Percentiles rank a stretch among this genome's conserved stretches.
Conservation (phyloP, 768 basidiomycete genomes). For the Coprinopsis sp. region DNA sequence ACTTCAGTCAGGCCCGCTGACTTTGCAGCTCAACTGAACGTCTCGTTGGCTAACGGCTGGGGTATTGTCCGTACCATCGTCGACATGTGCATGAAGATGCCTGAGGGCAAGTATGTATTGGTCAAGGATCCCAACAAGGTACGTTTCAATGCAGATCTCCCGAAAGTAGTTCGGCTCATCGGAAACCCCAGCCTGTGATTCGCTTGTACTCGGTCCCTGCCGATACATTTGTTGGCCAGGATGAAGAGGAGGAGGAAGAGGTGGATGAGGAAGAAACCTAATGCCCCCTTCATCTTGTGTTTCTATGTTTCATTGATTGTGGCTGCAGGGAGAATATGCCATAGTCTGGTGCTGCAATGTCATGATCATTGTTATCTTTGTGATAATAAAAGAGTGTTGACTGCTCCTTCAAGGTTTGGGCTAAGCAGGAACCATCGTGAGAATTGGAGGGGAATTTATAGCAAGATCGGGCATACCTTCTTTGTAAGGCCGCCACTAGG, state of each 20-base stretch:
- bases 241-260: slow-evolving; percentile 54
- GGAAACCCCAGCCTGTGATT: slow-evolving; percentile 70
- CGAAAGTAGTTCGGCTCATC: slow-evolving; percentile 11
- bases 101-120: slow-evolving; percentile 96
- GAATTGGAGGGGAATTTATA: slow-evolving; percentile 7
- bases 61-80: slow-evolving; percentile 95
- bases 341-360: neutral
- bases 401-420: slow-evolving; percentile 74
- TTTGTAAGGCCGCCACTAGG: slow-evolving; percentile 71
- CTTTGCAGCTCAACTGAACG: slow-evolving; percentile 92
- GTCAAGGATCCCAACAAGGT: slow-evolving; percentile 99
- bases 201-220: slow-evolving; percentile 91
- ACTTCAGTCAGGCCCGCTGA: slow-evolving; percentile 92
- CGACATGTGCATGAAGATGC: slow-evolving; percentile 93
- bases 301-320: slow-evolving; percentile 2
- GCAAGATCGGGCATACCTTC: slow-evolving; percentile 51
- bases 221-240: slow-evolving; percentile 79
- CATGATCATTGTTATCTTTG: slow-evolving; percentile 26
- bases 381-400: slow-evolving; percentile 68
- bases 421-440: slow-evolving; percentile 29
- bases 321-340: neutral
- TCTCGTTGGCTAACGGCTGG: slow-evolving; percentile 95
- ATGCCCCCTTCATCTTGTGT: neutral
- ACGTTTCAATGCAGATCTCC: slow-evolving; percentile 19
- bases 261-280: slow-evolving; percentile 30